Evolutionary conservation across 208 protist genomes (phyloP), one percentile per base, ranked within the genome.

Genomic region (Leishmania braziliensis): DNA sequence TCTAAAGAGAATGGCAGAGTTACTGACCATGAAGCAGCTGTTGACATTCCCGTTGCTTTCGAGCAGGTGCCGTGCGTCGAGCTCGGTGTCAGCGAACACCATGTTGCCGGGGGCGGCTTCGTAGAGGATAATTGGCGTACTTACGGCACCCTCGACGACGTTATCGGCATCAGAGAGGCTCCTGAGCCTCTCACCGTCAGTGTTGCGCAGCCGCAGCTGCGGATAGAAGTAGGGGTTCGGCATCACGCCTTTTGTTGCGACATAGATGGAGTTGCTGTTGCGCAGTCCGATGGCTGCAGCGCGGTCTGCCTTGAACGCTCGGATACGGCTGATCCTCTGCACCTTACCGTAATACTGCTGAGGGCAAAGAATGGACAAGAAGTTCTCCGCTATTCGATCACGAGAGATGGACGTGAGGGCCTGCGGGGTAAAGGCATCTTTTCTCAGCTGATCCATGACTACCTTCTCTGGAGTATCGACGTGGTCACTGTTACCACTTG

Each of bases 291-390:
- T 84, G 33, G 85, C 88, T 2, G 75, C 51, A 26, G 75, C 56
- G 3, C 85, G 85, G 75, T 93, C 87, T 23, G 81, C 77, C 39
- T 90, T 82, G 29, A 97, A 79, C 18, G 89, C 79, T 5, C 88
- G 84, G 79, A 97, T 96, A 46, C 81, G 74, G 63, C 89, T 86
- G 70, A 97, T 84, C 79, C 93, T 94, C 68, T 88, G 88, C 50
- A 97, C 89, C 77, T 93, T 95, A 16, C 94, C 94, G 51, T 92
- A 96, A 84, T 96, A 96, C 87, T 97, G 94, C 78, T 97, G 92
- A 0, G 92, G 94, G 79, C 90, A 94, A 16, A 97, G 81, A 51
- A 96, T 90, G 23, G 90, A 92, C 18, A 95, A 78, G 81, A 97
- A 95, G 63, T 94, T 80, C 54, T 95, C 91, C 6, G 90, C 90